Conservation (phyloP, 1,139 yeast species). For the Lodderomyces pseudojiufengensis region DNA sequence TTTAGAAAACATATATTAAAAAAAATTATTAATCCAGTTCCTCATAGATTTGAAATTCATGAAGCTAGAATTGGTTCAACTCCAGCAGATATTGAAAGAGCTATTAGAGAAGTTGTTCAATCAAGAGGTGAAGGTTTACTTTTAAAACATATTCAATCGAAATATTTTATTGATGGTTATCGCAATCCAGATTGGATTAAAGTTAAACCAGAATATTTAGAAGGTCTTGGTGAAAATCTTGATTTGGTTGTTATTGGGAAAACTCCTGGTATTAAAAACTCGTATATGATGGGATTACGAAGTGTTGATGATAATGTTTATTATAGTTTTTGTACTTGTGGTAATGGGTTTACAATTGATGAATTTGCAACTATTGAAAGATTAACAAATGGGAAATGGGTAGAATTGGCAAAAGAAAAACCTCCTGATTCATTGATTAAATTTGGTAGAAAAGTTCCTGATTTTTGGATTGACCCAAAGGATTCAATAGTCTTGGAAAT, state of each 20-base stretch:
- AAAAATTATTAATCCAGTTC: constrained; percentile 44
- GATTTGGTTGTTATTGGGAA: constrained; percentile 81
- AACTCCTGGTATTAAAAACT: constrained; percentile 67
- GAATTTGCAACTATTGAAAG: constrained; percentile 61
- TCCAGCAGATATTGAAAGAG: constrained; percentile 50
- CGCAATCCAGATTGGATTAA: constrained; percentile 73
- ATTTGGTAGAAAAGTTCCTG: constrained; percentile 64
- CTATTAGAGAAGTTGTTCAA: constrained; percentile 57
- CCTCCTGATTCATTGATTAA: constrained; percentile 43
- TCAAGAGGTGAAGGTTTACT: constrained; percentile 79
- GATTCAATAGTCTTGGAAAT: constrained; percentile 81
- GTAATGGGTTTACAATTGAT: constrained; percentile 72
- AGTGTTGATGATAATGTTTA: constrained; percentile 29
- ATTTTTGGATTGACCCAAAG: constrained; percentile 74
- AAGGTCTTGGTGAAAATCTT: constrained; percentile 80
- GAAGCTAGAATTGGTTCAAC: constrained; percentile 41
- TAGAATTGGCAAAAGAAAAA: constrained; percentile 26
- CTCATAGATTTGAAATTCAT: constrained; percentile 56
- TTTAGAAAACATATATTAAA: constrained; percentile 54
- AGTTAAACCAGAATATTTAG: constrained; percentile 85
- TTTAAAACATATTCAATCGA: constrained; percentile 60
- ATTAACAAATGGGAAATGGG: constrained; percentile 62
- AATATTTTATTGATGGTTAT: constrained; percentile 61
- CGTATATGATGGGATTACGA: constrained; percentile 70
- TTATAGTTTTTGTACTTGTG: constrained; percentile 72